Evolutionary conservation across 129 eudicot genomes (phyloP).

Genomic region (Solidago caesia): DNA sequence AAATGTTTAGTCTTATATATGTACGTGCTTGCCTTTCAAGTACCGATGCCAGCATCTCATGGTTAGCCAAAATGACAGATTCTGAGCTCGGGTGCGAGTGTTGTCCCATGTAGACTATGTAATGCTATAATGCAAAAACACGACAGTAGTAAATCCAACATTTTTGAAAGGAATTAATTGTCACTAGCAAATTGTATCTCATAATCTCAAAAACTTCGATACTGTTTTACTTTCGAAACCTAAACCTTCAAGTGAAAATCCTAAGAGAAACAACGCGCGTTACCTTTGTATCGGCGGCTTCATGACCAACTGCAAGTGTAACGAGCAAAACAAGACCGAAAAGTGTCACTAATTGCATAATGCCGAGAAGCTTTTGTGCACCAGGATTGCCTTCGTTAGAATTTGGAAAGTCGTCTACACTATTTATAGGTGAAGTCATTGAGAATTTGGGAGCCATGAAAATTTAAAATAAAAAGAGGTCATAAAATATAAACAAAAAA

Average conservation of each 20-base stretch:
- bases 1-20: neutral
- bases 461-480: neutral
- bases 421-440: slow-evolving; percentile 18
- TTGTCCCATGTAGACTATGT: slow-evolving; percentile 68
- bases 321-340: slow-evolving; percentile 32
- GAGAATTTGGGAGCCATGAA: slow-evolving; percentile 4
- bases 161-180: neutral
- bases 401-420: neutral
- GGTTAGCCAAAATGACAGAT: slow-evolving; percentile 49
- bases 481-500: neutral
- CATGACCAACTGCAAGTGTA: slow-evolving; percentile 42
- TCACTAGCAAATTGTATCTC: neutral
- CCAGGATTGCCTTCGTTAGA: neutral
- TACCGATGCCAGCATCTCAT: slow-evolving; percentile 46
- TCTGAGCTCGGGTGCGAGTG: slow-evolving; percentile 49
- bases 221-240: no score
- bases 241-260: no score
- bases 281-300: slow-evolving; percentile 44
- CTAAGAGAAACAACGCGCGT: neutral
- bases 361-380: neutral
- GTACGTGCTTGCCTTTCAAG: slow-evolving; percentile 39
- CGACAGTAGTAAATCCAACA: neutral
- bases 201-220: no score
- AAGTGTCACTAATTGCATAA: slow-evolving; percentile 26
- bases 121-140: slow-evolving; percentile 41